These are phyloP conservation scores for Baudoinia panamericana DNA, from an alignment of 495 filamentous ascomycete species.

Conservation along the genomic window DNA sequence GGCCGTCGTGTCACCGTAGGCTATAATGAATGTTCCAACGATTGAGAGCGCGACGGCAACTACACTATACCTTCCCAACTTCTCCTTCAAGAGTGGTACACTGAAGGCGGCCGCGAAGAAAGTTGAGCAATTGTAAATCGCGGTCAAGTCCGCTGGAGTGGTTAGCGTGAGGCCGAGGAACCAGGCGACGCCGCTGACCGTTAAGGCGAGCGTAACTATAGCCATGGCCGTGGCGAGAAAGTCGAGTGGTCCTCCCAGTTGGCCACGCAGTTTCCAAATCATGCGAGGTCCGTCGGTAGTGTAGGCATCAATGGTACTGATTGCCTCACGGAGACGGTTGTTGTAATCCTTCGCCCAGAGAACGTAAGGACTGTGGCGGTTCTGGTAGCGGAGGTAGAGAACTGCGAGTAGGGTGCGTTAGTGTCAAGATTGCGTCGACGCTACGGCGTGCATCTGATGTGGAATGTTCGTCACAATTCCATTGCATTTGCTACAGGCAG, in stretches of 20 bases:
- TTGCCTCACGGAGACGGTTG: slow-evolving; percentile 11
- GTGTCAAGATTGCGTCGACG: too few relatives aligned
- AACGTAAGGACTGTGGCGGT: slow-evolving; percentile 4
- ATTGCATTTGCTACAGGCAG: too few relatives aligned
- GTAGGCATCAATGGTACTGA: slow-evolving; percentile 17
- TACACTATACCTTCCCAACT: slow-evolving; percentile 7
- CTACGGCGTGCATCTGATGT: too few relatives aligned
- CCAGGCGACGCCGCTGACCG: slow-evolving; percentile 14
- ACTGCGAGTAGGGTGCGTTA: too few relatives aligned
- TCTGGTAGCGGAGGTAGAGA: slow-evolving; percentile 1
- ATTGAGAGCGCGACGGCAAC: slow-evolving; percentile 16
- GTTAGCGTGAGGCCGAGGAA: slow-evolving; percentile 16
- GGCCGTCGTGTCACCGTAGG: slow-evolving; percentile 18
- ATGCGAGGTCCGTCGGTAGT: slow-evolving; percentile 1
- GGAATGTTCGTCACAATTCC: too few relatives aligned
- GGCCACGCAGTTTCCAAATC: slow-evolving; percentile 3
- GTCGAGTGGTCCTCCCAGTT: slow-evolving; percentile 10
- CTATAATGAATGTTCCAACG: slow-evolving; percentile 18
- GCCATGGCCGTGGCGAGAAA: slow-evolving; percentile 16
- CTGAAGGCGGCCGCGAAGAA: slow-evolving; percentile 21
- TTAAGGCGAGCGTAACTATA: slow-evolving; percentile 12
- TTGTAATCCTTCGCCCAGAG: slow-evolving; percentile 15
- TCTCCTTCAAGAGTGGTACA: slow-evolving; percentile 18
- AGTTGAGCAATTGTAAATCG: slow-evolving; percentile 20
- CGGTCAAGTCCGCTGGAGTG: slow-evolving; percentile 19